Conservation (phyloP, 2,329 filamentous ascomycete genomes). For the Talaromyces sp. region DNA sequence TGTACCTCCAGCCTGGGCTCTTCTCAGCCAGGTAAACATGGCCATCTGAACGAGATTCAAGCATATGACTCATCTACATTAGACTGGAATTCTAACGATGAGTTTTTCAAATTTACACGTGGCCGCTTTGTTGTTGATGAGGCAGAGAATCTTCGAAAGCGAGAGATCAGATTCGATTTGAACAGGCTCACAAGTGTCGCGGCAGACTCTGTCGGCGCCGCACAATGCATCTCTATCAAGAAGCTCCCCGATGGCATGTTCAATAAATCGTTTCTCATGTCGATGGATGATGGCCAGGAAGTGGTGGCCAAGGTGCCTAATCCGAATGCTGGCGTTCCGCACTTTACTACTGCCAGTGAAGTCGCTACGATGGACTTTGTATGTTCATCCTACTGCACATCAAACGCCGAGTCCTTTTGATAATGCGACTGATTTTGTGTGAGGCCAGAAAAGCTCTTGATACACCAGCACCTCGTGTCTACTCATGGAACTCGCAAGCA, state of each 20-base stretch:
- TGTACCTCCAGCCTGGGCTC: background rate
- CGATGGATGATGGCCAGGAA: slow-evolving; percentile 19
- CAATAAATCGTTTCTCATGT: slow-evolving; percentile 26
- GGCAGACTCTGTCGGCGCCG: slow-evolving; percentile 7
- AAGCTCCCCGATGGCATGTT: slow-evolving; percentile 21
- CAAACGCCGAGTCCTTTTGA: slow-evolving; percentile 4
- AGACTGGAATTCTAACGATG: slow-evolving; percentile 25
- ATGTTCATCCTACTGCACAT: slow-evolving; percentile 2
- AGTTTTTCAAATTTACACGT: slow-evolving; percentile 26
- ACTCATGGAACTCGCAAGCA: slow-evolving; percentile 20
- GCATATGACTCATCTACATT: background rate
- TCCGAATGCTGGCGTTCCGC: slow-evolving; percentile 8
- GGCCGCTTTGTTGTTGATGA: slow-evolving; percentile 25
- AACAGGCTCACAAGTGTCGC: slow-evolving; percentile 18
- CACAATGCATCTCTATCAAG: no score
- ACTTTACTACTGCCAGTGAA: background rate
- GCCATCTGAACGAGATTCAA: background rate
- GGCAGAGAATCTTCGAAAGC: slow-evolving; percentile 13
- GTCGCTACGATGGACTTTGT: slow-evolving; percentile 15
- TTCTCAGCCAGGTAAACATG: background rate
- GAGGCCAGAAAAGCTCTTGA: slow-evolving; percentile 20
- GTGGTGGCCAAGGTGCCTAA: slow-evolving; percentile 17
- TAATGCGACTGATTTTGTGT: slow-evolving; percentile 8
- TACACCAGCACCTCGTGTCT: slow-evolving; percentile 18
- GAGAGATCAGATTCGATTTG: slow-evolving; percentile 20